These are phyloP conservation scores for Moesziomyces sp. DNA, from an alignment of 1,284 basidiomycete genomes.

Conservation along the genomic window DNA sequence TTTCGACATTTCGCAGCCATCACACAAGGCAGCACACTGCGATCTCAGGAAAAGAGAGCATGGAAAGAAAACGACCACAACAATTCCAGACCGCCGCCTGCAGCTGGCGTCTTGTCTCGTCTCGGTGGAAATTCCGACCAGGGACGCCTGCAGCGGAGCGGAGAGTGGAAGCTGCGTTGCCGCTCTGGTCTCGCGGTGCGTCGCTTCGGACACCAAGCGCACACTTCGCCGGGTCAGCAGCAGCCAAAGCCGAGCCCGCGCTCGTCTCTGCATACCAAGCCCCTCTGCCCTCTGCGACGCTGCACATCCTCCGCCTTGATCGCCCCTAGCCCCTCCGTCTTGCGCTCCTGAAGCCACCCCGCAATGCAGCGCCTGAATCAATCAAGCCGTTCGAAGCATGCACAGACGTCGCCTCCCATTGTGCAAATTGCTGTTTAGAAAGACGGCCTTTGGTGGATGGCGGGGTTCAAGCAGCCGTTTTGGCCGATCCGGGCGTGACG, in stretches of 20 bases:
- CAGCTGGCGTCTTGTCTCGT: background rate
- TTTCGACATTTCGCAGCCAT: background rate
- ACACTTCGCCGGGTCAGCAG: slow-evolving; percentile 7
- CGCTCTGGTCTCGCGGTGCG: background rate
- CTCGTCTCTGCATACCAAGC: no score
- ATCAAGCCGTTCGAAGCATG: background rate
- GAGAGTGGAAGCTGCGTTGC: slow-evolving; percentile 14
- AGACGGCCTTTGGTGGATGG: background rate
- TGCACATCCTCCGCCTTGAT: background rate
- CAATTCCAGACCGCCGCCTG: background rate
- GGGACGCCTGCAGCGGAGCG: slow-evolving; percentile 16
- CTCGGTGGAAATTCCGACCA: slow-evolving; percentile 9
- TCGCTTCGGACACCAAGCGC: background rate
- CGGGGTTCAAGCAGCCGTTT: background rate
- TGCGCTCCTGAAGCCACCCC: slow-evolving; percentile 5
- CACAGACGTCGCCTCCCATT: no score
- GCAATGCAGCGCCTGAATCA: background rate
- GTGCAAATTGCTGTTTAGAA: no score
- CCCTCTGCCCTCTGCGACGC: no score
- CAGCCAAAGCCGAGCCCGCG: slow-evolving; percentile 20
- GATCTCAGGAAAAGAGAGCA: no score
- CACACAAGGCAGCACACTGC: no score
- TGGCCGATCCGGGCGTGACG: no score
- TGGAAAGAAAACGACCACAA: no score
- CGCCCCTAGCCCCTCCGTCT: background rate